Evolutionary conservation across 2,329 filamentous ascomycete genomes (phyloP).

Genomic region (Fusarium sublunatum): DNA sequence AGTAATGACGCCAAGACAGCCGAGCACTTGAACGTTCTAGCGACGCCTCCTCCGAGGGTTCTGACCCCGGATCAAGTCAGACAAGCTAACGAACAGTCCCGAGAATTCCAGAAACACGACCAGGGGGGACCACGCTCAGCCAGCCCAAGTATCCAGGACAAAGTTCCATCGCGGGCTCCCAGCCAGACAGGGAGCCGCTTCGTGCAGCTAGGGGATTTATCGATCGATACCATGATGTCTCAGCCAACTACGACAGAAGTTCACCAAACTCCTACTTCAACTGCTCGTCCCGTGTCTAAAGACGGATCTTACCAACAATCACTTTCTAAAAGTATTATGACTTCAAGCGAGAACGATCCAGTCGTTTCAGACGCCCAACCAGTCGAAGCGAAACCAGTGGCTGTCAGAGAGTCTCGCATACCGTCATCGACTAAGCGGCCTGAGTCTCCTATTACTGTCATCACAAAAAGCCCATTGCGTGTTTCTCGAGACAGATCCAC

Average conservation of each 20-base stretch:
- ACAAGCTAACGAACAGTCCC: conserved; percentile 34
- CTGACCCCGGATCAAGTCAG: conserved; percentile 38
- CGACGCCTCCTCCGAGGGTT: conserved; percentile 40
- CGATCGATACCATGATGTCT: conserved; percentile 47
- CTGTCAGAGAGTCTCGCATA: conserved; percentile 26
- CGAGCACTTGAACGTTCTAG: conserved; percentile 41
- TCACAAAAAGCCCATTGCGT: conserved; percentile 40
- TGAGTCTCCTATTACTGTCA: conserved; percentile 31
- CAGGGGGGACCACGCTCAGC: conserved; percentile 3
- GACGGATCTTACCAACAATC: conserved; percentile 27
- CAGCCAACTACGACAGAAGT: conserved; percentile 19
- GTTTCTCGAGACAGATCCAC: conserved; percentile 5
- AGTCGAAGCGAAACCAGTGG: conserved; percentile 22
- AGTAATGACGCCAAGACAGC: conserved; percentile 26
- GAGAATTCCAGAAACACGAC: conserved; percentile 25
- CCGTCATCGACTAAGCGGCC: conserved; percentile 18
- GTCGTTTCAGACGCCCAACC: conserved; percentile 27
- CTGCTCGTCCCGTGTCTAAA: conserved; percentile 14
- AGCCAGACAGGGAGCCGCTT: conserved; percentile 43
- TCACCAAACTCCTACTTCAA: conserved; percentile 12
- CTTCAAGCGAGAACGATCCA: conserved; percentile 32
- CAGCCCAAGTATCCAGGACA: conserved; percentile 10
- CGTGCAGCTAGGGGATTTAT: conserved; percentile 35
- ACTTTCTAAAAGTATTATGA: conserved; percentile 39
- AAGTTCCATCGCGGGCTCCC: conserved; percentile 42